Percentiles rank a stretch among this genome's conserved stretches.
phyloP scores from a whole-genome alignment of 1,284 basidiomycete genomes.

The Naganishia cerealis region DNA sequence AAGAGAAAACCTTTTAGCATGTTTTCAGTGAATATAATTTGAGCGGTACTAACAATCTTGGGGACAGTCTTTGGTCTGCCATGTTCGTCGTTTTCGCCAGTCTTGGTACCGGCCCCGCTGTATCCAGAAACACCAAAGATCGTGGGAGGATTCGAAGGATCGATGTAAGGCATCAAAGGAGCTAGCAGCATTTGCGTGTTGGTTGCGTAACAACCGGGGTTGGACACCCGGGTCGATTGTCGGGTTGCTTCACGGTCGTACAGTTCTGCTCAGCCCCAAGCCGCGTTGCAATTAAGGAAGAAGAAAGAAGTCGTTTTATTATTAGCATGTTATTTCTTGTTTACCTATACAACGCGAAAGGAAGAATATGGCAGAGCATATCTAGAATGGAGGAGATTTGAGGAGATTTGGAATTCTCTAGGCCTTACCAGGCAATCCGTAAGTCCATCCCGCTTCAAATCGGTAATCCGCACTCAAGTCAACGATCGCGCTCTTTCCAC shows the following conservation, averaged over 20 bases:
- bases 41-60: constrained; percentile 63
- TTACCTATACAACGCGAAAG: constrained; percentile 28
- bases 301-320: constrained; percentile 39
- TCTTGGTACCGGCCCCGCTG: constrained; percentile 88
- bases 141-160: constrained; percentile 69
- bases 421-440: constrained; percentile 94
- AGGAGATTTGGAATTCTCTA: constrained; percentile 6
- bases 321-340: constrained; percentile 17
- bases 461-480: constrained; percentile 94
- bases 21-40: not conserved
- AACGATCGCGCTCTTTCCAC: constrained; percentile 72
- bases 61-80: constrained; percentile 73
- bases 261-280: constrained; percentile 64
- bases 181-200: constrained; percentile 88
- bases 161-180: constrained; percentile 75
- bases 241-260: constrained; percentile 76
- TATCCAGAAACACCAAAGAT: constrained; percentile 93
- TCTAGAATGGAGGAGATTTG: not conserved
- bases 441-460: constrained; percentile 92
- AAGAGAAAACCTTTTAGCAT: not conserved
- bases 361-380: constrained; percentile 23
- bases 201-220: constrained; percentile 96
- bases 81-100: constrained; percentile 64
- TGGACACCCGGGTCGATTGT: constrained; percentile 79
- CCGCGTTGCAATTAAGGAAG: constrained; percentile 19